phyloP scores from a whole-genome alignment of 768 basidiomycete genomes.

The Myochromella boudieri region DNA sequence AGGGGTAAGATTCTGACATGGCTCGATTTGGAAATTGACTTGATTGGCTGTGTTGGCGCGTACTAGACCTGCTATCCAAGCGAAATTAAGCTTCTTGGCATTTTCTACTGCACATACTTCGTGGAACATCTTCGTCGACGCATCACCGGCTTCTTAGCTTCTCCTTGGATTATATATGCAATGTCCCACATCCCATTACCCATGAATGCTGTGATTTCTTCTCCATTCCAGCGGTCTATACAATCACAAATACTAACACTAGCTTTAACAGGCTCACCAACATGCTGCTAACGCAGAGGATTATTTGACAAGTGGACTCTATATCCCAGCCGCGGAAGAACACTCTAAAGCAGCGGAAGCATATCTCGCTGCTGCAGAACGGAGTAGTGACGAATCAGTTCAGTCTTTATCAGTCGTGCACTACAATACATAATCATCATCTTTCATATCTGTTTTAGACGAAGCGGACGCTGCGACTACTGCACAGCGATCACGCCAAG shows the following conservation, averaged over 20 bases:
- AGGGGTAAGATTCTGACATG: too few species aligned
- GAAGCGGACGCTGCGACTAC: constrained; percentile 72
- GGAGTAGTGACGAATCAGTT: constrained; percentile 74
- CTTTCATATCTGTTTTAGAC: constrained; percentile 45
- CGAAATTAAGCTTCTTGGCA: too few species aligned
- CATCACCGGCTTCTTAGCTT: background rate
- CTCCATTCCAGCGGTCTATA: too few species aligned
- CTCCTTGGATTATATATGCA: constrained; percentile 3
- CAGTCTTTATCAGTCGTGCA: constrained; percentile 19
- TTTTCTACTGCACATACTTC: too few species aligned
- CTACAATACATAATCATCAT: background rate
- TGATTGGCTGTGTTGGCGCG: constrained; percentile 10
- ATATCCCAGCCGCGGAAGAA: constrained; percentile 72
- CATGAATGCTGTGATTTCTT: constrained; percentile 47
- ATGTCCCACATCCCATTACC: constrained; percentile 40
- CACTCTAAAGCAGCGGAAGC: constrained; percentile 76
- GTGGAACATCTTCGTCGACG: too few species aligned
- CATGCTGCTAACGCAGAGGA: constrained; percentile 84
- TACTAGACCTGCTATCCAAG: too few species aligned
- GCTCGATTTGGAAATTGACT: background rate
- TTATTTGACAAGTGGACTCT: constrained; percentile 59
- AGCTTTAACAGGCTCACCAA: constrained; percentile 64
- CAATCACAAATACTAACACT: constrained; percentile 1
- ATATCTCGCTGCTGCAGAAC: constrained; percentile 70
- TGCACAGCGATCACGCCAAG: constrained; percentile 74